phyloP scores from a whole-genome alignment of 192 early-diverging fungal species.

The Chytriomyces sp. region DNA sequence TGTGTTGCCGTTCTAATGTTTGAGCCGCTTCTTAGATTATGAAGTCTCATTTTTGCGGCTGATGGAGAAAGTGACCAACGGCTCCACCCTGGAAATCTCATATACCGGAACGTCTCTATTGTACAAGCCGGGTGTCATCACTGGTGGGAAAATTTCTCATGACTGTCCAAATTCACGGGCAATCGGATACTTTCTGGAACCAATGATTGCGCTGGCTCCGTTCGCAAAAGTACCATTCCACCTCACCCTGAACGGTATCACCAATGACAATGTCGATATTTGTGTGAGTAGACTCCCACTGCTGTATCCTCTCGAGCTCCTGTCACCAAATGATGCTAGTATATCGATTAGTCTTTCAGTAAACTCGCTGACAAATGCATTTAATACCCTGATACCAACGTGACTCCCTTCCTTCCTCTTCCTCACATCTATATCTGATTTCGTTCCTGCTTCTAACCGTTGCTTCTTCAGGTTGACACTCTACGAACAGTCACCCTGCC shows the following conservation, averaged over 20 bases:
- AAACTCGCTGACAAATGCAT: constrained; percentile 1
- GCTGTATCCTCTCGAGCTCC: background rate
- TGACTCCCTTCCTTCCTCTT: background rate
- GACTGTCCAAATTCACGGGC: constrained; percentile 85
- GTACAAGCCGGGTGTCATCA: constrained; percentile 88
- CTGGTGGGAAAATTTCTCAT: constrained; percentile 82
- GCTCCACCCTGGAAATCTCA: constrained; percentile 88
- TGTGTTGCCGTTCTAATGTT: background rate
- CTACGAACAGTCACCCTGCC: constrained; percentile 89
- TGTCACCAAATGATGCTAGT: background rate
- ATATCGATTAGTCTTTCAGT: constrained; percentile 3
- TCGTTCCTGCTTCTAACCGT: background rate
- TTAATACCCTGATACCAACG: background rate
- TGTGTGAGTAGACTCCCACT: constrained; percentile 62
- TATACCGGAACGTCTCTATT: constrained; percentile 89
- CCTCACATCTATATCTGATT: background rate
- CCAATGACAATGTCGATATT: constrained; percentile 89
- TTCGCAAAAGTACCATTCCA: constrained; percentile 88
- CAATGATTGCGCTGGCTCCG: constrained; percentile 87
- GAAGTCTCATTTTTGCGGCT: constrained; percentile 89
- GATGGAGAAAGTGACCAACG: constrained; percentile 93
- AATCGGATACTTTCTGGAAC: constrained; percentile 95
- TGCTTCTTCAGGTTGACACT: constrained; percentile 70
- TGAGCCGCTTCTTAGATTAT: constrained; percentile 67
- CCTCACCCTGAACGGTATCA: constrained; percentile 87